These are phyloP conservation scores for Calonectria pseudoturangicola DNA, from an alignment of 2,329 filamentous ascomycete species.

Conservation along the genomic window DNA sequence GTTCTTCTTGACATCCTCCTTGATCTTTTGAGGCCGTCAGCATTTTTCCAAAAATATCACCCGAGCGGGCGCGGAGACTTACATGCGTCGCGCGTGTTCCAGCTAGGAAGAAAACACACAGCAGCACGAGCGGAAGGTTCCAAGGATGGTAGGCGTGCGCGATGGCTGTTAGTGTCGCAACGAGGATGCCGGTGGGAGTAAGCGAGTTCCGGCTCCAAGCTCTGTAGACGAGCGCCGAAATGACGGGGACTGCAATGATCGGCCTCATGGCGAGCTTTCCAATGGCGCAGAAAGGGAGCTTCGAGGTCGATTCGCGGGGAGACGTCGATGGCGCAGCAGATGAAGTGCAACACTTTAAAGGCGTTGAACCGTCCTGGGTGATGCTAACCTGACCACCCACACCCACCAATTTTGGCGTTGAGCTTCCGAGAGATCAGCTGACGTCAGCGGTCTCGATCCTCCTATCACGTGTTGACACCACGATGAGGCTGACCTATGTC, in stretches of 20 bases:
- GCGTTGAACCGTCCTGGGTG: constrained; percentile 18
- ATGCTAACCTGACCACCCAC: constrained; percentile 25
- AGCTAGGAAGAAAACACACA: constrained; percentile 89
- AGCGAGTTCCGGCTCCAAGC: constrained; percentile 85
- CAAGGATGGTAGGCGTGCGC: constrained; percentile 95
- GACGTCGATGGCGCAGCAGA: constrained; percentile 28
- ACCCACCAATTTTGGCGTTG: constrained; percentile 31
- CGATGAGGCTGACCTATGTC: not conserved
- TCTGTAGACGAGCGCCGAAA: constrained; percentile 77
- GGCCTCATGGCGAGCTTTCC: constrained; percentile 69
- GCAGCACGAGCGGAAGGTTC: constrained; percentile 90
- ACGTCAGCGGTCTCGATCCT: constrained; percentile 38
- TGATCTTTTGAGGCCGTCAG: constrained; percentile 75
- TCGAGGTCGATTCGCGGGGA: constrained; percentile 12
- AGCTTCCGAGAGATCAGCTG: constrained; percentile 38
- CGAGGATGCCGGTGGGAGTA: constrained; percentile 83
- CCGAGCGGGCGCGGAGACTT: constrained; percentile 41
- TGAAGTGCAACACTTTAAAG: not conserved
- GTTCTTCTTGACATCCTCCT: constrained; percentile 88
- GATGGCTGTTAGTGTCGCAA: constrained; percentile 82
- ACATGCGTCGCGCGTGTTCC: constrained; percentile 91
- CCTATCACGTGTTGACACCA: constrained; percentile 6
- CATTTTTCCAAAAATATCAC: not conserved
- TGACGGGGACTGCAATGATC: constrained; percentile 75
- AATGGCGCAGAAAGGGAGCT: not conserved